Conservation (phyloP, 495 filamentous ascomycete species). For the Penicillium lividum region DNA sequence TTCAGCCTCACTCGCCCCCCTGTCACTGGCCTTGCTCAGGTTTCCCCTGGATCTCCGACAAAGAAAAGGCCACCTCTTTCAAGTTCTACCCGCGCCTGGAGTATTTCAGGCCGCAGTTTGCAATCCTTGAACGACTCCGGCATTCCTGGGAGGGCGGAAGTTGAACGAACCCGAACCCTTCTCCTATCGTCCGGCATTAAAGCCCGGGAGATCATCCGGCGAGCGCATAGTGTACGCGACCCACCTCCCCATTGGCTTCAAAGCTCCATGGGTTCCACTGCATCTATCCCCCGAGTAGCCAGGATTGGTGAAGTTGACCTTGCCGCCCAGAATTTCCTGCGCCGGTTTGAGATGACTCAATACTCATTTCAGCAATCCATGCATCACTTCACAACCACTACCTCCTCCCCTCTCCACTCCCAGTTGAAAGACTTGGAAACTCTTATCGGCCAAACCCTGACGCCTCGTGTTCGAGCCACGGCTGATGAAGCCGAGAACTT, state of each 20-base stretch:
- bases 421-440: slow-evolving; percentile 53
- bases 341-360: slow-evolving; percentile 56
- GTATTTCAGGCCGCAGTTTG: slow-evolving; percentile 63
- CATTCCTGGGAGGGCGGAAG: slow-evolving; percentile 58
- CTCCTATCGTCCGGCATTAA: slow-evolving; percentile 83
- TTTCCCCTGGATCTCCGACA: slow-evolving; percentile 31
- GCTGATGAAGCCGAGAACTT: slow-evolving; percentile 78
- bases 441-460: slow-evolving; percentile 56
- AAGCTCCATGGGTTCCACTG: slow-evolving; percentile 25
- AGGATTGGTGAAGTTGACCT: slow-evolving; percentile 65
- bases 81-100: slow-evolving; percentile 53
- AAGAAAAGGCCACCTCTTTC: slow-evolving; percentile 27
- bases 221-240: slow-evolving; percentile 53
- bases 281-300: slow-evolving; percentile 49
- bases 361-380: slow-evolving; percentile 55
- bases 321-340: slow-evolving; percentile 63
- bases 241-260: slow-evolving; percentile 44
- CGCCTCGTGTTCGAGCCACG: slow-evolving; percentile 60
- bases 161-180: slow-evolving; percentile 71
- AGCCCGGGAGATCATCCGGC: slow-evolving; percentile 72
- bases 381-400: slow-evolving; percentile 49
- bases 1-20: slow-evolving; percentile 42
- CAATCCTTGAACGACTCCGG: slow-evolving; percentile 36
- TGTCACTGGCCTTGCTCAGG: slow-evolving; percentile 49
- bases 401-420: slow-evolving; percentile 43